Conservation (phyloP, 257 asterid species). For the Perilla frutescens region DNA sequence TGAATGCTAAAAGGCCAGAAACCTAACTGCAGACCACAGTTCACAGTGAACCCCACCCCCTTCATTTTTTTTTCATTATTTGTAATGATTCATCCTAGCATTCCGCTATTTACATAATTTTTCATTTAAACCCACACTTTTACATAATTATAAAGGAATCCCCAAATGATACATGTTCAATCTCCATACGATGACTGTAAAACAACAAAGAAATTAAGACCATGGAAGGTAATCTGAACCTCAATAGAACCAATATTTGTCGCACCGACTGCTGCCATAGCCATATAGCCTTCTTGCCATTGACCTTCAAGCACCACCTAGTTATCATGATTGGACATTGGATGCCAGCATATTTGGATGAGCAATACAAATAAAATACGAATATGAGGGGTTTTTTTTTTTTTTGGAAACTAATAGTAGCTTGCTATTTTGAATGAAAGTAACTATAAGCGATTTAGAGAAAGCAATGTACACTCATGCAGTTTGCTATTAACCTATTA, state of each 20-base stretch:
- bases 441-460: neutral
- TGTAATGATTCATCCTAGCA: neutral
- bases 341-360: slow-evolving; percentile 35
- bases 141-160: slow-evolving; percentile 13
- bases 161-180: slow-evolving; percentile 20
- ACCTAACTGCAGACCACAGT: neutral
- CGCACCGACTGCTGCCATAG: slow-evolving; percentile 98
- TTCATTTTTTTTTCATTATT: neutral
- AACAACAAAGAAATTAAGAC: slow-evolving; percentile 24
- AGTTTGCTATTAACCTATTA: neutral
- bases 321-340: slow-evolving; percentile 27
- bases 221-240: slow-evolving; percentile 49
- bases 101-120: neutral
- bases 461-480: neutral
- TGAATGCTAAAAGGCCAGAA: neutral
- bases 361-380: slow-evolving; percentile 7
- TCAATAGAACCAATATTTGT: slow-evolving; percentile 94
- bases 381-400: slow-evolving; percentile 8
- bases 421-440: slow-evolving; percentile 18
- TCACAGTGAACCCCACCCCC: neutral
- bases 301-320: slow-evolving; percentile 97
- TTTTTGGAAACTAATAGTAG: neutral
- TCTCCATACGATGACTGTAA: slow-evolving; percentile 8
- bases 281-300: slow-evolving; percentile 93
- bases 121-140: slow-evolving; percentile 23